Evolutionary conservation across 129 eudicot genomes (phyloP).

Genomic region (Flaveria sonorensis): DNA sequence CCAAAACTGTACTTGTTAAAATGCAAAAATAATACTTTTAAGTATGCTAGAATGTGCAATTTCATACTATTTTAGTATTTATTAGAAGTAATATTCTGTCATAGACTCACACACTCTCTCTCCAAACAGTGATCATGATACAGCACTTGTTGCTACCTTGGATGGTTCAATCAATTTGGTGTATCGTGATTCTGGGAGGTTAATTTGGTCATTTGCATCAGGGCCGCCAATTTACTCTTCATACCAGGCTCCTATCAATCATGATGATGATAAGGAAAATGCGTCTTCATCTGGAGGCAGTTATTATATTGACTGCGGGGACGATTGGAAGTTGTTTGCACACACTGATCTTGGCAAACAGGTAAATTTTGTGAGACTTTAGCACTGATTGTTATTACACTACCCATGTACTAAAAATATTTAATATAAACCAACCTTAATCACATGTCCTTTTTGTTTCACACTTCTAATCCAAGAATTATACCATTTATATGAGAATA

Average conservation of each 20-base stretch:
- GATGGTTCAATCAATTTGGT: conserved; percentile 74
- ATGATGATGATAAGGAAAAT: conserved; percentile 48
- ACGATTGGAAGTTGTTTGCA: conserved; percentile 78
- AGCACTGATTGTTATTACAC: conserved; percentile 8
- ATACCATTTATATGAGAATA: neutral
- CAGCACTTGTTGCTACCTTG: conserved; percentile 69
- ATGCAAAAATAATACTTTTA: conserved; percentile 4
- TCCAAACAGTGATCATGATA: conserved; percentile 54
- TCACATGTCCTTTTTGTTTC: conserved; percentile 2
- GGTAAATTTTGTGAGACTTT: conserved; percentile 42
- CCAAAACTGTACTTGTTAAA: neutral
- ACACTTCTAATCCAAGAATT: conserved; percentile 3
- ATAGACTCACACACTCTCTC: conserved; percentile 23
- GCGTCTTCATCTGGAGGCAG: conserved; percentile 42
- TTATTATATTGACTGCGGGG: conserved; percentile 72
- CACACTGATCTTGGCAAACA: conserved; percentile 50
- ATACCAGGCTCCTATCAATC: conserved; percentile 58
- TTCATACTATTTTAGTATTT: conserved; percentile 7
- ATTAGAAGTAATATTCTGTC: conserved; percentile 5
- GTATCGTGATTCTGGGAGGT: conserved; percentile 54
- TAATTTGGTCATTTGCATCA: conserved; percentile 82
- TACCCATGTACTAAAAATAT: neutral
- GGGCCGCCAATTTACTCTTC: conserved; percentile 83
- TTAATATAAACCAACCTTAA: neutral
- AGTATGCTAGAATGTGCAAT: conserved; percentile 4